phyloP scores from a whole-genome alignment of 164 flowering plant genomes.

The Nymphaea thermarum region DNA sequence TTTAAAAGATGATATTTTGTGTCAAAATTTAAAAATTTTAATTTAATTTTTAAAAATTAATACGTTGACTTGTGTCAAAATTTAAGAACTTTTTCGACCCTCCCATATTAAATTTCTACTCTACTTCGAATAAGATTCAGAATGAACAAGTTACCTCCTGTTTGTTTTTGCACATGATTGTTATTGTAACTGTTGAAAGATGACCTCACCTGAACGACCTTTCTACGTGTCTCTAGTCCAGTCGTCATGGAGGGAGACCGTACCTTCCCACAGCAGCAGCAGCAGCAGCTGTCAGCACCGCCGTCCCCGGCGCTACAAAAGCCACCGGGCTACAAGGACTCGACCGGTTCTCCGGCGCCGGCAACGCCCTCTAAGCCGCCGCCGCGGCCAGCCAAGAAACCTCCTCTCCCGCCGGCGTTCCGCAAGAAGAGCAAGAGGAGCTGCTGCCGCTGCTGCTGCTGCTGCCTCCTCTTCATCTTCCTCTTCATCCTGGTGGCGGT shows the following conservation, averaged over 20 bases:
- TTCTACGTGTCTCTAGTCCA: background rate
- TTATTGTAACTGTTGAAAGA: too few relatives aligned
- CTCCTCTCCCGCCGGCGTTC: conserved; percentile 22
- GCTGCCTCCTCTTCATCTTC: conserved; percentile 28
- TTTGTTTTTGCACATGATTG: too few relatives aligned
- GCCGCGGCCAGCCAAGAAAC: conserved; percentile 13
- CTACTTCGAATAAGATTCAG: too few relatives aligned
- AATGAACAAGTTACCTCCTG: too few relatives aligned
- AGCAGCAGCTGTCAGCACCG: background rate
- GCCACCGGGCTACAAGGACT: conserved; percentile 59
- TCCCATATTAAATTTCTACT: too few relatives aligned
- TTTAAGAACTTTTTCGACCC: too few relatives aligned
- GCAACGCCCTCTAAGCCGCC: conserved; percentile 1
- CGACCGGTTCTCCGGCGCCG: conserved; percentile 9
- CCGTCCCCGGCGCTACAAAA: conserved; percentile 21
- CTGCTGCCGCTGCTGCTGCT: conserved; percentile 19
- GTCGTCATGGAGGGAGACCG: background rate
- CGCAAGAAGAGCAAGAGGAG: conserved; percentile 6
- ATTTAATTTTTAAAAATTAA: too few relatives aligned
- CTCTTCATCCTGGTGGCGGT: conserved; percentile 16
- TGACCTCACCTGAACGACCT: too few relatives aligned
- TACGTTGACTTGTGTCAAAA: too few relatives aligned
- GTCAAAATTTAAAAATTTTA: too few relatives aligned
- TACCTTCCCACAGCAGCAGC: background rate
- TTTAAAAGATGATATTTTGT: too few relatives aligned